A percentile compares a stretch with the other conserved stretches of the same genome.
Evolutionary conservation across 306 rosid species (phyloP).

Genomic region (Gynostemma pentaphyllum): DNA sequence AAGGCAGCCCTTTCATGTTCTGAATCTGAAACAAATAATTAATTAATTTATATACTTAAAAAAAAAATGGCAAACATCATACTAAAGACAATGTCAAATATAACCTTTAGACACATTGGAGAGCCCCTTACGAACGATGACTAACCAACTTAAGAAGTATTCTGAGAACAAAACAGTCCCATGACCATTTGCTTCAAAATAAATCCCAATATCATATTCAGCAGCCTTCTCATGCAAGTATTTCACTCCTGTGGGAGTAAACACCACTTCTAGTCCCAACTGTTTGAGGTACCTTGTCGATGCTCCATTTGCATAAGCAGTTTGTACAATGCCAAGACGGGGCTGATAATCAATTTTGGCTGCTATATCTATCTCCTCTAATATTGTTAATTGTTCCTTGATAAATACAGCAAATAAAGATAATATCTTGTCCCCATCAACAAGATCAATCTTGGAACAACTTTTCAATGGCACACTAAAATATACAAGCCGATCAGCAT

Average conservation of each 20-base stretch:
- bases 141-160: slow-evolving; percentile 41
- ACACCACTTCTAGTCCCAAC: slow-evolving; percentile 61
- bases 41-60: slow-evolving; percentile 9
- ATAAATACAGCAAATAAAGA: slow-evolving; percentile 70
- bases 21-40: slow-evolving; percentile 32
- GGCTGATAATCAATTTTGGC: slow-evolving; percentile 29
- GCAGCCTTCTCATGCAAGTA: slow-evolving; percentile 66
- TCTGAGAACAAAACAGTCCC: slow-evolving; percentile 87
- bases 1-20: slow-evolving; percentile 65
- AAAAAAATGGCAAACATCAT: not conserved
- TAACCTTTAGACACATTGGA: slow-evolving; percentile 45
- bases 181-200: slow-evolving; percentile 98
- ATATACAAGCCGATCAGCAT: slow-evolving; percentile 90
- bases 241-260: slow-evolving; percentile 90
- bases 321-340: slow-evolving; percentile 67
- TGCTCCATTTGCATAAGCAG: slow-evolving; percentile 97
- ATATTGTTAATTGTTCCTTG: slow-evolving; percentile 60
- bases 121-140: slow-evolving; percentile 29
- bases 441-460: slow-evolving; percentile 47
- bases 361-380: slow-evolving; percentile 25
- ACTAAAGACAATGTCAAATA: slow-evolving; percentile 7
- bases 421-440: slow-evolving; percentile 90
- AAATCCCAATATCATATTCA: slow-evolving; percentile 72
- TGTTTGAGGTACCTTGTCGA: slow-evolving; percentile 65
- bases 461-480: slow-evolving; percentile 45